Evolutionary conservation across 441 rosid species (phyloP).

Genomic region (Aquilaria agallochum): DNA sequence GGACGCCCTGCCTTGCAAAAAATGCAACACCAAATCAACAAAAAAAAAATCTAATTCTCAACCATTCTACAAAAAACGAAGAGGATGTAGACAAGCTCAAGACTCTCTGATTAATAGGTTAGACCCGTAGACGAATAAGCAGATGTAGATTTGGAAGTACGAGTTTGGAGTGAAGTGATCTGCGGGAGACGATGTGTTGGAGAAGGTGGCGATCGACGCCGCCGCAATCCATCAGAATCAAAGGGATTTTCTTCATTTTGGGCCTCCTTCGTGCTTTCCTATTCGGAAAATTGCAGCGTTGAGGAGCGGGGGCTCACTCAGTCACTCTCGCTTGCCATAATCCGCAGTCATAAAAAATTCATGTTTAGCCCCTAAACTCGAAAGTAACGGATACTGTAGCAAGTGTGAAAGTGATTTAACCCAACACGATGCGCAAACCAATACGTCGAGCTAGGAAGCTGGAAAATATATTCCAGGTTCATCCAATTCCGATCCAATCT

Average conservation of each 20-base stretch:
- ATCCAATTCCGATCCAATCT: too few relatives aligned
- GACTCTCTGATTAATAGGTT: neutral
- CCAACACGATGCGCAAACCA: too few relatives aligned
- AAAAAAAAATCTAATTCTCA: neutral
- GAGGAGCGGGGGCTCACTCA: too few relatives aligned
- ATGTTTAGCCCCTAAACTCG: too few relatives aligned
- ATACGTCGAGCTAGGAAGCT: too few relatives aligned
- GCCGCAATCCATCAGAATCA: constrained; percentile 79
- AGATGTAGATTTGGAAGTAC: constrained; percentile 19
- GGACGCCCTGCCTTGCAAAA: constrained; percentile 49
- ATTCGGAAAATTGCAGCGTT: too few relatives aligned
- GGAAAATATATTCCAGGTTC: too few relatives aligned
- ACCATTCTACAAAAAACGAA: too few relatives aligned
- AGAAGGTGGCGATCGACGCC: constrained; percentile 90
- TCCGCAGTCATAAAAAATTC: too few relatives aligned
- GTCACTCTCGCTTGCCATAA: too few relatives aligned
- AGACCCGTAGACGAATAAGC: neutral
- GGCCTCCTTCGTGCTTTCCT: neutral
- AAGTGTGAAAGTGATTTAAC: too few relatives aligned
- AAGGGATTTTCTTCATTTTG: constrained; percentile 58
- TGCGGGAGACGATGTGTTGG: constrained; percentile 76
- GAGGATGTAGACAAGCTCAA: neutral
- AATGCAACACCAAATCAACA: constrained; percentile 1
- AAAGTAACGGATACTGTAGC: too few relatives aligned
- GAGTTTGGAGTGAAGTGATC: constrained; percentile 74